These are phyloP conservation scores for Aspergillus tamarii DNA, from an alignment of 2,329 filamentous ascomycete species.

Conservation along the genomic window DNA sequence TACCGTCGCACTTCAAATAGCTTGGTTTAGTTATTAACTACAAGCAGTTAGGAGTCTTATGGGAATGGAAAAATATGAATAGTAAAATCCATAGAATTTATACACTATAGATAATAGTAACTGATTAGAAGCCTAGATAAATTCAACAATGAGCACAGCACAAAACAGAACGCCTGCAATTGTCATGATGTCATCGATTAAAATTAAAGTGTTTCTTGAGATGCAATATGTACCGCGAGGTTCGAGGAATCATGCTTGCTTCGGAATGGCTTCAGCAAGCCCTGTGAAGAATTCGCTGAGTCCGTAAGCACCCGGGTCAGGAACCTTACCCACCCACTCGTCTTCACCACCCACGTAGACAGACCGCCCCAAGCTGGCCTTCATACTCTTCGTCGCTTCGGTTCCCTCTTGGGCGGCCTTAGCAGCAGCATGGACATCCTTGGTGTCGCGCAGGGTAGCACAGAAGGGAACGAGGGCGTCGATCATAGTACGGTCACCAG, in stretches of 20 bases:
- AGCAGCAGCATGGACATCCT: constrained; percentile 72
- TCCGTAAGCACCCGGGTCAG: constrained; percentile 76
- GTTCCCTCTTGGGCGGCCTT: constrained; percentile 75
- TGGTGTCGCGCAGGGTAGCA: constrained; percentile 66
- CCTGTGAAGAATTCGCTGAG: constrained; percentile 83
- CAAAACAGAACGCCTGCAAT: constrained; percentile 4
- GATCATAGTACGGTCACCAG: constrained; percentile 86
- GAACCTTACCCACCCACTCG: constrained; percentile 70
- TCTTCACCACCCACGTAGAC: constrained; percentile 75
- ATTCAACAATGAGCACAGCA: neutral
- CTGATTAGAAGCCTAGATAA: neutral
- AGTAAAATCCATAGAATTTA: neutral
- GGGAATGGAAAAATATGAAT: neutral
- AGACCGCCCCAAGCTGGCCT: constrained; percentile 79
- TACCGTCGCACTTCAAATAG: neutral
- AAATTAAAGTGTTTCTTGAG: constrained; percentile 13
- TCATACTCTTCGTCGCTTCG: constrained; percentile 87
- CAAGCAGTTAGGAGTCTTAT: neutral
- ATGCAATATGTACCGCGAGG: constrained; percentile 31
- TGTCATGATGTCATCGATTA: constrained; percentile 18
- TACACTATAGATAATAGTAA: neutral
- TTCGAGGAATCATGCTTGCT: constrained; percentile 10
- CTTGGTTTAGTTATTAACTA: neutral
- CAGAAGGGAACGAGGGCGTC: constrained; percentile 91
- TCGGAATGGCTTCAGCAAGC: constrained; percentile 60